Conservation (phyloP, 805 yeast species). For the Kodamaea laetipori region DNA sequence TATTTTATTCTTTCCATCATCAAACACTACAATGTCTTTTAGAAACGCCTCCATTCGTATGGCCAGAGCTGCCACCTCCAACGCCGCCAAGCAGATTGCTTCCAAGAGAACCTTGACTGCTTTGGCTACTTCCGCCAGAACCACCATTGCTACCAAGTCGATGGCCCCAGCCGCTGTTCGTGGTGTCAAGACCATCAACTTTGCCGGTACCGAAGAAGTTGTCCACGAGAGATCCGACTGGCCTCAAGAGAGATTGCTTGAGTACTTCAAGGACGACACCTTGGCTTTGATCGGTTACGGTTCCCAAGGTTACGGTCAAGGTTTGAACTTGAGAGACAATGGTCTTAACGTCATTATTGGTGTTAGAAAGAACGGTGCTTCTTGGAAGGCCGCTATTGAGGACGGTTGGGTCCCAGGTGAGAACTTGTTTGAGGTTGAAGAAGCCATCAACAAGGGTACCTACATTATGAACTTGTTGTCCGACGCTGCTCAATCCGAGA, state of each 20-base stretch:
- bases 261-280: constrained; percentile 97
- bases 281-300: constrained; percentile 98
- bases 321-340: constrained; percentile 98
- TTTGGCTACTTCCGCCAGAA: constrained; percentile 48
- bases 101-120: constrained; percentile 70
- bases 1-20: neutral
- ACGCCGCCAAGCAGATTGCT: constrained; percentile 46
- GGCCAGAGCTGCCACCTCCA: constrained; percentile 50
- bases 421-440: constrained; percentile 91
- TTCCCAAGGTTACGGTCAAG: constrained; percentile 99
- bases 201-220: constrained; percentile 91
- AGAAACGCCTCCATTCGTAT: constrained; percentile 45
- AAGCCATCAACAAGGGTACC: constrained; percentile 92
- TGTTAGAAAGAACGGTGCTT: constrained; percentile 98
- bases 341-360: constrained; percentile 97
- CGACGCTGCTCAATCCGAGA: constrained; percentile 99
- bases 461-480: constrained; percentile 96
- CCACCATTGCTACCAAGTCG: constrained; percentile 41
- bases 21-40: constrained; percentile 38
- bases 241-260: constrained; percentile 95
- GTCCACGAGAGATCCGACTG: constrained; percentile 99
- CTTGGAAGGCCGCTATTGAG: constrained; percentile 99
- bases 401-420: constrained; percentile 99
- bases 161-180: constrained; percentile 62
- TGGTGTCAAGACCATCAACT: constrained; percentile 95